phyloP scores from a whole-genome alignment of 1,284 basidiomycete species.

The Hortiboletus rubellus region DNA sequence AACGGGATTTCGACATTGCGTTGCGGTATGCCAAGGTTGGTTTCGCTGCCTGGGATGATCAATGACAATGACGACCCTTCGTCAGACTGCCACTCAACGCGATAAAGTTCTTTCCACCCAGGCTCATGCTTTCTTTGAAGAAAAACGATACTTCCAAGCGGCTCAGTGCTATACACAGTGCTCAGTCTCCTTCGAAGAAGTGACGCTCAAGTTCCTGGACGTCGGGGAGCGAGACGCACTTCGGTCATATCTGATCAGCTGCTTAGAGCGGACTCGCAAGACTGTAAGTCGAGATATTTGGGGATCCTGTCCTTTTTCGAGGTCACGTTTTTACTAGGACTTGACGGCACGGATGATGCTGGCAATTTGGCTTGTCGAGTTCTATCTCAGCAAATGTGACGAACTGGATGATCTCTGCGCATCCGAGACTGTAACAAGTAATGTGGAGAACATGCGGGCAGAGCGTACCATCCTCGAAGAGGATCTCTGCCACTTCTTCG shows the following conservation, averaged over 20 bases:
- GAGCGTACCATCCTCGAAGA: slow-evolving; percentile 89
- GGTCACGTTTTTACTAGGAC: slow-evolving; percentile 53
- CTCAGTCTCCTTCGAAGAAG: slow-evolving; percentile 89
- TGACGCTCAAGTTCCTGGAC: slow-evolving; percentile 89
- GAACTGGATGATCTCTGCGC: slow-evolving; percentile 90
- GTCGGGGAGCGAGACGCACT: slow-evolving; percentile 90
- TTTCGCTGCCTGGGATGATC: not conserved
- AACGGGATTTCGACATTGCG: slow-evolving; percentile 76
- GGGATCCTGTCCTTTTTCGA: not conserved
- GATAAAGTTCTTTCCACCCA: slow-evolving; percentile 85
- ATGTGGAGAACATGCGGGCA: slow-evolving; percentile 82
- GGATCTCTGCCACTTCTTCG: slow-evolving; percentile 89
- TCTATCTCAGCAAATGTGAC: slow-evolving; percentile 96
- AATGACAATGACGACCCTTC: slow-evolving; percentile 2
- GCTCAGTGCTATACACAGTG: slow-evolving; percentile 92
- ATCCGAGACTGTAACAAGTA: slow-evolving; percentile 81
- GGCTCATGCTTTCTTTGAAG: slow-evolving; percentile 81
- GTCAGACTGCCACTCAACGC: slow-evolving; percentile 78
- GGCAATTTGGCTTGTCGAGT: slow-evolving; percentile 98
- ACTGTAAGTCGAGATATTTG: slow-evolving; percentile 49
- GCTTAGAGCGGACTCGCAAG: slow-evolving; percentile 81
- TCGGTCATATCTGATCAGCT: slow-evolving; percentile 85
- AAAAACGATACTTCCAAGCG: slow-evolving; percentile 85
- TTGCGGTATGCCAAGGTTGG: slow-evolving; percentile 79
- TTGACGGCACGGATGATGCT: slow-evolving; percentile 95